Percentiles rank a stretch among this genome's conserved stretches.
These are phyloP conservation scores for Penicillium griseofulvum DNA, from an alignment of 2,329 filamentous ascomycete species.

Conservation along the genomic window DNA sequence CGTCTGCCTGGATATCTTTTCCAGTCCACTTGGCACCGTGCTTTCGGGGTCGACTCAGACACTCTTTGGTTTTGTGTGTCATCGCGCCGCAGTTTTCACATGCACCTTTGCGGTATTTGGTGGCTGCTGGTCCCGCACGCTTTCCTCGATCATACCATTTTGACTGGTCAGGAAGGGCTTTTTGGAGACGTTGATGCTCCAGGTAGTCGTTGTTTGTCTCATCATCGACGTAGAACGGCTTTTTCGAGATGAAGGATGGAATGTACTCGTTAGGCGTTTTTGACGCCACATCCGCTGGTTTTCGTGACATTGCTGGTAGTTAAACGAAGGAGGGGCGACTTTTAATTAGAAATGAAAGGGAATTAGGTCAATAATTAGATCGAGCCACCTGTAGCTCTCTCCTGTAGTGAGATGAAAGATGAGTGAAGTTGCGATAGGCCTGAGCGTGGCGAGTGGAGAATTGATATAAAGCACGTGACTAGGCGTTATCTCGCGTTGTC, in stretches of 20 bases:
- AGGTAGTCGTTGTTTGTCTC: conserved; percentile 81
- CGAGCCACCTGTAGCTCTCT: background rate
- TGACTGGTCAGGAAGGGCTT: conserved; percentile 64
- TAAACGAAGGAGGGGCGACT: background rate
- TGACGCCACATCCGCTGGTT: conserved; percentile 53
- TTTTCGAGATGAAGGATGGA: conserved; percentile 94
- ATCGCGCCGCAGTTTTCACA: conserved; percentile 98
- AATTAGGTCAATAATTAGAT: background rate
- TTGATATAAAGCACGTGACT: conserved; percentile 27
- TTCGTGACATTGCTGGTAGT: conserved; percentile 41
- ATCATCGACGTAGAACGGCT: conserved; percentile 89
- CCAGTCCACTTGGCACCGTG: conserved; percentile 90
- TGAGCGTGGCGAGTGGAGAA: conserved; percentile 5
- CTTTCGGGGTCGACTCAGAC: conserved; percentile 81
- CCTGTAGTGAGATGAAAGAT: background rate
- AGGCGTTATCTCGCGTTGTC: conserved; percentile 27
- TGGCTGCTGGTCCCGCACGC: conserved; percentile 80
- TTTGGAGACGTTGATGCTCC: conserved; percentile 87
- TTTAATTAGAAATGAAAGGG: background rate
- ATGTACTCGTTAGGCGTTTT: conserved; percentile 99
- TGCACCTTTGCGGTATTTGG: conserved; percentile 95
- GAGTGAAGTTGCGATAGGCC: conserved; percentile 9
- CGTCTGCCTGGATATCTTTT: conserved; percentile 89
- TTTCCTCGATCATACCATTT: conserved; percentile 93
- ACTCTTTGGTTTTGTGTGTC: conserved; percentile 95